Base-by-base conservation (phyloP, 257 asterid genomes). In the Solanum bukasovii region DNA sequence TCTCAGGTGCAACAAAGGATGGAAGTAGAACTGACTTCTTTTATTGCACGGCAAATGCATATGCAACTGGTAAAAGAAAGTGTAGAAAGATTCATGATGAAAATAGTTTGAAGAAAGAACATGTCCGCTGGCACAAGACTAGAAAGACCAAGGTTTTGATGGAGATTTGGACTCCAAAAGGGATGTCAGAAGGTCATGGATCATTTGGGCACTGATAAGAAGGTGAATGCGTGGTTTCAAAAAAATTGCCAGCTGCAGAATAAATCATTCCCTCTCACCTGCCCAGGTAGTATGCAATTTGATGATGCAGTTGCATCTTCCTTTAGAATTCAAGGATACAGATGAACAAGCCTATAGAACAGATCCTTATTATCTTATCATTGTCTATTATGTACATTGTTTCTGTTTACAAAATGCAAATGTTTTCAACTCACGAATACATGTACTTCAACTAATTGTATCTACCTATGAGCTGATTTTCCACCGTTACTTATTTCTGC, bases 151-250 rank as follows among this genome's bases (percentile, higher is more conserved):
- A 93, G 52, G 87, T 92, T 89, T 96, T 68, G 78, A 87, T 88
- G 84, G 93, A 93, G 68, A 92, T 93, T 75, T 71, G 97, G 98
- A 38, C 38, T 92, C 11, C 95, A 88, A 7, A 95, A 88, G 72
- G 99, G 99, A 4, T 94, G 88, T 9, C 95, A 97, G 92, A 96
- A 96, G 89, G 95, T 95, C 89, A 92, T 96, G 98, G 99, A 91
- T 91, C 98, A 98, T 90, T 91, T 98, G 18, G 99, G 98, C 18
- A 88, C 83, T 1, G 88, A 92, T n/a, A 82, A 65, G 94, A 90
- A 71, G 98, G 97, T 6, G 95, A 92, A 78, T 94, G 56, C 16
- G 98, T 96, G 27, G 98, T 96, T 25, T 91, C 94, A 93, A 90
- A 89, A 96, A 31, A 93, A 88, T 86, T 92, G 94, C 93, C 98